Evolutionary conservation across 208 protist species (phyloP), one percentile per base, ranked within the genome.

Genomic region (Crithidia fasciculata): DNA sequence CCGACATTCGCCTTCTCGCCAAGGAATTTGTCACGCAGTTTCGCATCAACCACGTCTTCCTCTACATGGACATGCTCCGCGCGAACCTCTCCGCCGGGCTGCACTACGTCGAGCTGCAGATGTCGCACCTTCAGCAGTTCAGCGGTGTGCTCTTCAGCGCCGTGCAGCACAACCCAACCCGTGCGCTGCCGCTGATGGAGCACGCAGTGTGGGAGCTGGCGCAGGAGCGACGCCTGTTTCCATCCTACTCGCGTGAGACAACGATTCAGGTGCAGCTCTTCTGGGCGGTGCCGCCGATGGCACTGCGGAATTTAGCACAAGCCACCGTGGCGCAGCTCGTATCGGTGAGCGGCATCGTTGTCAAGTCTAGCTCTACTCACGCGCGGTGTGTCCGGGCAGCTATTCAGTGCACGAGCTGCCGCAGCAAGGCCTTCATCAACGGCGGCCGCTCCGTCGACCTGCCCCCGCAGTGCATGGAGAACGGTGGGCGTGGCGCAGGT

Each of bases 341-440:
- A 6, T 92, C 87, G 63, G 90, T 97, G 13, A 92, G 80, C 61
- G 94, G 92, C n/a, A 96, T 97, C 66, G 93, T 96, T 54, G 91
- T 96, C 18, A 96, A 96, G 72, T 88, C 79, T 7, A 96, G 89
- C 78, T 77, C 87, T 43, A 88, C 86, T 36, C 87, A 96, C 72
- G 87, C 89, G 13, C 83, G 90, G 4, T 96, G 92, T 77, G 85
- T 93, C 19, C 79, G 86, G 2, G 94, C 94, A 0, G 89, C 89
- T 16, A 96, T 97, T 55, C 94, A 97, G 82, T 97, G 94, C 78
- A 91, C 85, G 15, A 95, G 88, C 82, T 97, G 94, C 66, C 87
- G 83, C 40, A 95, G 88, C 82, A 94, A 96, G 76, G 83, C 93
- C 12, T 92, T 87, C 69, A 87, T 96, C 52, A 88, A 76, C 69